A percentile compares a stretch with the other conserved stretches of the same genome.
Evolutionary conservation across 352 stramenopile genomes (phyloP).

Genomic region (Peronospora belbahrii): DNA sequence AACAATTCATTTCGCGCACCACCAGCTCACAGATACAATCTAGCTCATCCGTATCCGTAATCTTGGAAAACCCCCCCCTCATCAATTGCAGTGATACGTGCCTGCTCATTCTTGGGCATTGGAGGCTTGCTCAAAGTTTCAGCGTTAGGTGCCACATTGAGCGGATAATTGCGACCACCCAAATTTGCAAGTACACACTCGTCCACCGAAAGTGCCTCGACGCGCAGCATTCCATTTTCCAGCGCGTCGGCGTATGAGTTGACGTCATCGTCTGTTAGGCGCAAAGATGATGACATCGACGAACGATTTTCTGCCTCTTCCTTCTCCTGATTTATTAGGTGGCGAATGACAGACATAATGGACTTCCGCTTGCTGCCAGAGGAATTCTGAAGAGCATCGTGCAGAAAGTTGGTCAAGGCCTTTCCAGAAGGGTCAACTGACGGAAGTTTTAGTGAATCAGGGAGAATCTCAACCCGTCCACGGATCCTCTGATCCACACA

Average conservation of each 20-base stretch:
- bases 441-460: slow-evolving; percentile 10
- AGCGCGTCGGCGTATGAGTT: slow-evolving; percentile 27
- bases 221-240: slow-evolving; percentile 23
- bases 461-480: slow-evolving; percentile 18
- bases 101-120: slow-evolving; percentile 31
- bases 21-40: slow-evolving; percentile 54
- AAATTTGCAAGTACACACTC: slow-evolving; percentile 30
- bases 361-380: slow-evolving; percentile 28
- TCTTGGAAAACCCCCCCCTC: slow-evolving; percentile 28
- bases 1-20: slow-evolving; percentile 47
- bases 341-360: slow-evolving; percentile 53
- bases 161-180: slow-evolving; percentile 33
- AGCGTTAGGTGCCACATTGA: slow-evolving; percentile 21
- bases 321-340: slow-evolving; percentile 41
- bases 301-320: slow-evolving; percentile 11
- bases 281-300: slow-evolving; percentile 9
- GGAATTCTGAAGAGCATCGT: slow-evolving; percentile 25
- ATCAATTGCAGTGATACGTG: slow-evolving; percentile 35
- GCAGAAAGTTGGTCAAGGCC: slow-evolving; percentile 22
- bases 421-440: slow-evolving; percentile 16
- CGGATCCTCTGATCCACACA: slow-evolving; percentile 26
- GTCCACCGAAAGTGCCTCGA: slow-evolving; percentile 24
- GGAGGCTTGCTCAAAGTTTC: slow-evolving; percentile 20
- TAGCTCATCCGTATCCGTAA: slow-evolving; percentile 47
- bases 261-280: slow-evolving; percentile 20